phyloP scores from a whole-genome alignment of 306 rosid genomes.

The Prunus salicina region DNA sequence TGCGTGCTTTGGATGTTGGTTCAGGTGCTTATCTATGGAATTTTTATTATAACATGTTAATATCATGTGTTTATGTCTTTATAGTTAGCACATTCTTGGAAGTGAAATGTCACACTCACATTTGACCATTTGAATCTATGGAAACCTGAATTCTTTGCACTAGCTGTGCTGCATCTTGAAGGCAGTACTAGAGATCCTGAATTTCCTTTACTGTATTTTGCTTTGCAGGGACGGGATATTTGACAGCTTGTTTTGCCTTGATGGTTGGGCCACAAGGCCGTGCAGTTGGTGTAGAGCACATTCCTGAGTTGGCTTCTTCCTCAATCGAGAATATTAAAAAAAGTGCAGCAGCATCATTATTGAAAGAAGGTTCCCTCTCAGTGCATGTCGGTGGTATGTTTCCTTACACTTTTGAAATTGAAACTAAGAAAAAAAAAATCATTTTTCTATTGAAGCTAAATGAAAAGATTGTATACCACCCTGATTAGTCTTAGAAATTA shows the following conservation, averaged over 20 bases:
- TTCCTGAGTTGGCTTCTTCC: conserved; percentile 81
- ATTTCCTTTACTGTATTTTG: conserved; percentile 5
- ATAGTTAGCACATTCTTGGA: not conserved
- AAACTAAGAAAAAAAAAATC: not conserved
- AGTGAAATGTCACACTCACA: not conserved
- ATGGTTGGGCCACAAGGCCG: conserved; percentile 91
- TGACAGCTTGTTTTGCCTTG: conserved; percentile 88
- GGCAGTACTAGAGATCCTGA: not conserved
- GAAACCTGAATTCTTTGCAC: not conserved
- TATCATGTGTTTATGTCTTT: not conserved
- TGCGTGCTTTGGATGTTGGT: conserved; percentile 89
- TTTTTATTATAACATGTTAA: not conserved
- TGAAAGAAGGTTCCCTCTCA: conserved; percentile 80
- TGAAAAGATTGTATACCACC: too few relatives aligned
- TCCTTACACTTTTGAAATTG: not conserved
- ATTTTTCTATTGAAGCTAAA: not conserved
- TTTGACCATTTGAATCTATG: not conserved
- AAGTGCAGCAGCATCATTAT: conserved; percentile 64
- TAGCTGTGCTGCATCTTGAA: not conserved
- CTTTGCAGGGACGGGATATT: conserved; percentile 79
- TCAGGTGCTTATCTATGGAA: conserved; percentile 48
- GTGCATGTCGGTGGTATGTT: conserved; percentile 72
- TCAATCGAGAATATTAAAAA: conserved; percentile 67
- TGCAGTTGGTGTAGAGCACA: conserved; percentile 85
- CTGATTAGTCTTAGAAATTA: too few relatives aligned